Evolutionary conservation across 371 early-diverging fungal genomes (phyloP).

Genomic region (Apophysomyces trapeziformis): DNA sequence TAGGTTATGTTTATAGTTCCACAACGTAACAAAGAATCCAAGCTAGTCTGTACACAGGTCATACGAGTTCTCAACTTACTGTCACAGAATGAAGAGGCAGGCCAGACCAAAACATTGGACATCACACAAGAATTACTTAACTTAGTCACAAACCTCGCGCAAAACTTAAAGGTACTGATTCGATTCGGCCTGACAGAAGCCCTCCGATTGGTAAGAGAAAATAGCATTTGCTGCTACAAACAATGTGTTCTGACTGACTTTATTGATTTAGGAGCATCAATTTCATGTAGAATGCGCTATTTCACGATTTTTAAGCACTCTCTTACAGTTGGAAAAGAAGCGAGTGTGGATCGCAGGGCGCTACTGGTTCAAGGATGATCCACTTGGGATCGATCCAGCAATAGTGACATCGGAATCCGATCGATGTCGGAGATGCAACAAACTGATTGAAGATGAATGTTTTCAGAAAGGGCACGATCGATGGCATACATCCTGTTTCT

Average conservation of each 20-base stretch:
- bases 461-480: slow-evolving; percentile 55
- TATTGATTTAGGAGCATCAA: slow-evolving; percentile 31
- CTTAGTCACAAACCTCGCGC: slow-evolving; percentile 78
- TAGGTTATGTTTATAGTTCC: slow-evolving; percentile 45
- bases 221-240: no score
- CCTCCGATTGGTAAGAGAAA: slow-evolving; percentile 71
- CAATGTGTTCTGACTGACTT: no score
- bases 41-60: slow-evolving; percentile 31
- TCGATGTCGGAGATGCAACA: slow-evolving; percentile 68
- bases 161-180: slow-evolving; percentile 60
- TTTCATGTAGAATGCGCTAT: slow-evolving; percentile 44
- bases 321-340: slow-evolving; percentile 61
- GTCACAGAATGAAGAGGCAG: slow-evolving; percentile 58
- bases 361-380: slow-evolving; percentile 45
- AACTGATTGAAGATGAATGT: slow-evolving; percentile 85
- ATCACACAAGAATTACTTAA: slow-evolving; percentile 88
- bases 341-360: slow-evolving; percentile 52
- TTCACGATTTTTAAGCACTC: slow-evolving; percentile 55
- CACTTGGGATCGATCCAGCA: slow-evolving; percentile 13
- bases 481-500: slow-evolving; percentile 81
- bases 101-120: slow-evolving; percentile 60
- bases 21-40: slow-evolving; percentile 78
- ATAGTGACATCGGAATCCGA: slow-evolving; percentile 51
- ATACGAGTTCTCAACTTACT: slow-evolving; percentile 50
- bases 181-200: slow-evolving; percentile 87